Evolutionary conservation across 2,329 filamentous ascomycete species (phyloP).

Genomic region (Pleoardoris graminearum): DNA sequence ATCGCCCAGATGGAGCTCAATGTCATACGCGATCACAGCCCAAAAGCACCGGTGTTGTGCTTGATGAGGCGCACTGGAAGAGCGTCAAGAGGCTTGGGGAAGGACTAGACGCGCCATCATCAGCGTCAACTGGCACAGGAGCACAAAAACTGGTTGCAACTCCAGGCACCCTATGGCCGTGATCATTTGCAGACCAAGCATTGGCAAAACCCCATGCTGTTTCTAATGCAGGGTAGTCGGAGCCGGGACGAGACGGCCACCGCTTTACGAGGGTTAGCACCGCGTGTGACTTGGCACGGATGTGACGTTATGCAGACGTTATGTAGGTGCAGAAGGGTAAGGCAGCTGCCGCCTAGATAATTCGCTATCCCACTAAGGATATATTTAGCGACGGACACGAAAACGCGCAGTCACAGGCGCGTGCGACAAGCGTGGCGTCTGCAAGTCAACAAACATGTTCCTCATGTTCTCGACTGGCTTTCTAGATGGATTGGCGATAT

Average conservation of each 20-base stretch:
- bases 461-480: neutral
- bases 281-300: conserved; percentile 24
- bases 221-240: conserved; percentile 16
- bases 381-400: neutral
- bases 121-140: conserved; percentile 21
- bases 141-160: conserved; percentile 25
- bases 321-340: neutral
- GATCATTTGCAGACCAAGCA: conserved; percentile 30
- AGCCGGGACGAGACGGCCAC: conserved; percentile 8
- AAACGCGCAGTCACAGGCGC: conserved; percentile 10
- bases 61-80: conserved; percentile 25
- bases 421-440: neutral
- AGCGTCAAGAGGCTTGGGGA: conserved; percentile 12
- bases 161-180: conserved; percentile 26
- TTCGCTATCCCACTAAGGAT: neutral
- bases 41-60: conserved; percentile 29
- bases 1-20: conserved; percentile 26
- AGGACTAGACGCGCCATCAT: conserved; percentile 20
- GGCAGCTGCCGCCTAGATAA: neutral
- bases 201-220: conserved; percentile 18
- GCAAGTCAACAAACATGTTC: neutral
- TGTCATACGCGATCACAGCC: no score
- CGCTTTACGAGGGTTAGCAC: conserved; percentile 20
- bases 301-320: conserved; percentile 4
- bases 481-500: neutral